Conservation (phyloP, 345 rosid genomes). For the Gossypioides kirkii region DNA sequence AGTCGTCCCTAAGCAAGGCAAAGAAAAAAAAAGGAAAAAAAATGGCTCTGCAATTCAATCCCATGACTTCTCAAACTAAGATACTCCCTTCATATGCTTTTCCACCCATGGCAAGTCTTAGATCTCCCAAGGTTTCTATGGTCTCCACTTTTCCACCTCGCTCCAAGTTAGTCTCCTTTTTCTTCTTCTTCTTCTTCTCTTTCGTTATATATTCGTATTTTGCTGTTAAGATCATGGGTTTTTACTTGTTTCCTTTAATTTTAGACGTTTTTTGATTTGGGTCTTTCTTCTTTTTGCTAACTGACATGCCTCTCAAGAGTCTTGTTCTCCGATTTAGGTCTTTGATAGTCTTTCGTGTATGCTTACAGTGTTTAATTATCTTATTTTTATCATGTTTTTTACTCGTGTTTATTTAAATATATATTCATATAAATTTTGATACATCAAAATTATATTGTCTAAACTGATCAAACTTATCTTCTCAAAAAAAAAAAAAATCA, state of each 20-base stretch:
- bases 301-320: too few species aligned
- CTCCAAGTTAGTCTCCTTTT: slow-evolving; percentile 41
- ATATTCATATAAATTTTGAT: too few species aligned
- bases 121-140: slow-evolving; percentile 76
- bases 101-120: slow-evolving; percentile 51
- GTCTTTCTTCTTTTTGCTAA: slow-evolving; percentile 13
- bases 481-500: too few species aligned
- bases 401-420: too few species aligned
- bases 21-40: background rate
- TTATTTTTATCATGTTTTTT: too few species aligned
- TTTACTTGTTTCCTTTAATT: slow-evolving; percentile 10
- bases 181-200: background rate
- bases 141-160: slow-evolving; percentile 65
- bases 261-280: slow-evolving; percentile 22
- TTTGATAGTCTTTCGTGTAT: too few species aligned
- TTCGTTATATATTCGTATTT: background rate
- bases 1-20: background rate
- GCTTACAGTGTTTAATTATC: too few species aligned
- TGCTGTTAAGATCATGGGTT: background rate
- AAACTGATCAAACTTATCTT: too few species aligned
- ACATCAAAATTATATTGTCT: too few species aligned
- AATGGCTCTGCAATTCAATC: slow-evolving; percentile 69
- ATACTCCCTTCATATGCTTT: slow-evolving; percentile 48
- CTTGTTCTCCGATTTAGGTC: too few species aligned
- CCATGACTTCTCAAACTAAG: slow-evolving; percentile 46